These are phyloP conservation scores for Alternaria triticina DNA, from an alignment of 2,329 filamentous ascomycete species.

Conservation along the genomic window DNA sequence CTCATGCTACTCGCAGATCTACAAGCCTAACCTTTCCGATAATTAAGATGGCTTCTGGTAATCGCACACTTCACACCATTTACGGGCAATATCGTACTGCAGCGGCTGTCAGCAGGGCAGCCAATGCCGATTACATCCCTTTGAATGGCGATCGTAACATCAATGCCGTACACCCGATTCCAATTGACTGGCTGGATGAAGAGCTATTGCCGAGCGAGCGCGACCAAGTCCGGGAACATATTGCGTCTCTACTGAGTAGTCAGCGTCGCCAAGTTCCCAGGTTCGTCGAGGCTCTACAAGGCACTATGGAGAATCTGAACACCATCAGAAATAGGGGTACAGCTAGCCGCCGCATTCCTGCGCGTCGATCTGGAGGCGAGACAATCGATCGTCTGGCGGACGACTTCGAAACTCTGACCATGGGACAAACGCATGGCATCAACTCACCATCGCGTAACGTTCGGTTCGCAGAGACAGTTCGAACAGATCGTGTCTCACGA, in stretches of 20 bases:
- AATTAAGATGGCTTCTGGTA: rapidly evolving
- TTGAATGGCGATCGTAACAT: neutral
- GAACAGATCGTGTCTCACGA: neutral
- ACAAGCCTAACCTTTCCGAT: neutral
- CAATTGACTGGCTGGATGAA: neutral
- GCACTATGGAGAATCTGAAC: neutral
- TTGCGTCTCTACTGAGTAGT: neutral
- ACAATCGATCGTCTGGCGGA: neutral
- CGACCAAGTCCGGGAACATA: neutral
- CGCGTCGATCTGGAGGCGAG: neutral
- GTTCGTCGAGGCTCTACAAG: neutral
- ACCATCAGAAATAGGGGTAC: neutral
- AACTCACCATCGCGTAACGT: neutral
- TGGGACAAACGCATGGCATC: neutral
- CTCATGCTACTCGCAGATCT: neutral
- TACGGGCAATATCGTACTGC: neutral
- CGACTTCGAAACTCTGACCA: neutral
- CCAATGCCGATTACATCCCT: neutral
- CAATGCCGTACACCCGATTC: neutral
- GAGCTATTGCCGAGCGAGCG: neutral
- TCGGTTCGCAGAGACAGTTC: neutral
- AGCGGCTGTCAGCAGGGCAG: neutral
- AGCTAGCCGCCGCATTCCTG: neutral
- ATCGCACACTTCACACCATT: neutral
- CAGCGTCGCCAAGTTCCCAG: neutral